Evolutionary conservation across 768 basidiomycete species (phyloP).

Genomic region (Termitomyces sp.): DNA sequence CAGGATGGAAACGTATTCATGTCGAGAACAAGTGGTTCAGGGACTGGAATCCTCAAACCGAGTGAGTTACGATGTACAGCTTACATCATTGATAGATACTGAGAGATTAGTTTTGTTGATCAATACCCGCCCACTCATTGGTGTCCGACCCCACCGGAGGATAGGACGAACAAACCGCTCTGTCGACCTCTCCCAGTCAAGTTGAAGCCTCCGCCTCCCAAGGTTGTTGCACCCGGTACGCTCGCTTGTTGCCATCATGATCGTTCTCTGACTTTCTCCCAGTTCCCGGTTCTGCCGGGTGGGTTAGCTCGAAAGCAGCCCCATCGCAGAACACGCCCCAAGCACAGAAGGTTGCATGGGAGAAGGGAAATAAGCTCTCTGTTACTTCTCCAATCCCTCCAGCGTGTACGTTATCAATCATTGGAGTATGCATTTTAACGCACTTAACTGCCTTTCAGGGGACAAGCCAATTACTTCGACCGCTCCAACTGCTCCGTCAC

Average conservation of each 20-base stretch:
- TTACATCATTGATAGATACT: not conserved
- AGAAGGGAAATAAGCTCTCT: not conserved
- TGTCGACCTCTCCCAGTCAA: constrained; percentile 37
- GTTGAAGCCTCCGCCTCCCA: constrained; percentile 25
- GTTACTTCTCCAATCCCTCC: not conserved
- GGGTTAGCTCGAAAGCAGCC: constrained; percentile 17
- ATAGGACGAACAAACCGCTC: constrained; percentile 35
- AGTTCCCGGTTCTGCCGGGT: constrained; percentile 34
- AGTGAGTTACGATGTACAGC: constrained; percentile 18
- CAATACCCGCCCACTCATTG: constrained; percentile 37
- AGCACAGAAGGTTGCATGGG: constrained; percentile 16
- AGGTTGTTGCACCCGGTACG: constrained; percentile 20
- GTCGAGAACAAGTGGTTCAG: constrained; percentile 38
- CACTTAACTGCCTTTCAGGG: constrained; percentile 8
- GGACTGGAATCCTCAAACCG: constrained; percentile 26
- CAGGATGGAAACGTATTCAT: constrained; percentile 47
- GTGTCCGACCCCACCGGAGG: constrained; percentile 35
- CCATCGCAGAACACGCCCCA: constrained; percentile 4
- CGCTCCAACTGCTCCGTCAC: not conserved
- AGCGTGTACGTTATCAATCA: constrained; percentile 1
- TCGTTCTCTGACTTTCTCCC: not conserved
- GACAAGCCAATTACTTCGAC: constrained; percentile 13
- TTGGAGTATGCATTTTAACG: not conserved
- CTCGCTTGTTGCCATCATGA: not conserved
- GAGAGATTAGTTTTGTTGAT: constrained; percentile 18